A percentile compares a stretch with the other conserved stretches of the same genome.
Evolutionary conservation across 2,329 filamentous ascomycete species (phyloP).

Genomic region (Nemania bipapillata): DNA sequence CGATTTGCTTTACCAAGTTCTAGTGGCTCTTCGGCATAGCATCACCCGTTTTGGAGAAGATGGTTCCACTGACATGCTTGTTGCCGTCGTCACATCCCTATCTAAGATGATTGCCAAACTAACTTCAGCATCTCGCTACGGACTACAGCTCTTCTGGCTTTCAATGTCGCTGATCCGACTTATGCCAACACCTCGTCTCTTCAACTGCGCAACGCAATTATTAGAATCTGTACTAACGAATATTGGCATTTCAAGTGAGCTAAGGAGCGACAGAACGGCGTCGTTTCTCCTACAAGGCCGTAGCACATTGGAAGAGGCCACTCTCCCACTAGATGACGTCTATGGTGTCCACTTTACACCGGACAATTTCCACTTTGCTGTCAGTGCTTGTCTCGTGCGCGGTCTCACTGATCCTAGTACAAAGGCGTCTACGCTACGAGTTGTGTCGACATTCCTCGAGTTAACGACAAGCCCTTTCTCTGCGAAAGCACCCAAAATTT

Average conservation of each 20-base stretch:
- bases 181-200: constrained; percentile 67
- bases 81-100: constrained; percentile 72
- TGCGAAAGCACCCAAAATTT: constrained; percentile 49
- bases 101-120: constrained; percentile 78
- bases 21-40: constrained; percentile 73
- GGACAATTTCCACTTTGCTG: constrained; percentile 74
- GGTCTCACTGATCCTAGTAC: constrained; percentile 72
- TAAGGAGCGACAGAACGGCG: constrained; percentile 69
- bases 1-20: constrained; percentile 75
- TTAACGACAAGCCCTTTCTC: constrained; percentile 56
- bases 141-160: constrained; percentile 76
- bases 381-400: constrained; percentile 71
- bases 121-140: constrained; percentile 73
- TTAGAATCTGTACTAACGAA: constrained; percentile 73
- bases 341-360: constrained; percentile 73
- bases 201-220: constrained; percentile 73
- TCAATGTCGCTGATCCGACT: constrained; percentile 73
- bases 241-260: constrained; percentile 69
- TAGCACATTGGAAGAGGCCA: constrained; percentile 69
- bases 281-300: constrained; percentile 70
- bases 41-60: constrained; percentile 73
- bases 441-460: constrained; percentile 71
- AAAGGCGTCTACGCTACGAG: constrained; percentile 67
- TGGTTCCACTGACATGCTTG: constrained; percentile 73
- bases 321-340: constrained; percentile 69